Evolutionary conservation across 1,139 yeast species (phyloP).

Genomic region (Yamadazyma sp.): DNA sequence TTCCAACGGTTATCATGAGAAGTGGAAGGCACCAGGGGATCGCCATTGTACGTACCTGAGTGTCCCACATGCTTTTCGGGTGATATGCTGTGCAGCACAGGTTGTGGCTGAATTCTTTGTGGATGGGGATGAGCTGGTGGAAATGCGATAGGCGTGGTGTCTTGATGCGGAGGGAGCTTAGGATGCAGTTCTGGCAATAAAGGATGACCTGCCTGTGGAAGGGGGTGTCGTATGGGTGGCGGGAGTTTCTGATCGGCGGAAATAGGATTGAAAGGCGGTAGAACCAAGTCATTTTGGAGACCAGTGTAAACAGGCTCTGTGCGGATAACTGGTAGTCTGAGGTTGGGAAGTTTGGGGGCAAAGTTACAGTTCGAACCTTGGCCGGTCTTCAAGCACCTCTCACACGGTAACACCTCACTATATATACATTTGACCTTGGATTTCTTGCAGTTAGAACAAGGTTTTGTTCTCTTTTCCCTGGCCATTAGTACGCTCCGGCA

Average conservation of each 20-base stretch:
- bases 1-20: conserved; percentile 31
- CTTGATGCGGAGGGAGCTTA: background rate
- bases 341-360: conserved; percentile 53
- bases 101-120: background rate
- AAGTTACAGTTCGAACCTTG: conserved; percentile 52
- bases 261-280: conserved; percentile 7
- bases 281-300: conserved; percentile 3
- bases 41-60: no score
- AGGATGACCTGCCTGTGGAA: background rate
- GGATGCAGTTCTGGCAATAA: no score
- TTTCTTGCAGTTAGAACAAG: conserved; percentile 63
- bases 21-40: background rate
- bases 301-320: conserved; percentile 6
- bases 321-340: conserved; percentile 34
- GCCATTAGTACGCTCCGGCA: conserved; percentile 23
- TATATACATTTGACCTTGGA: conserved; percentile 65
- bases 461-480: conserved; percentile 52
- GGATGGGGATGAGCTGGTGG: conserved; percentile 1
- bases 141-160: background rate
- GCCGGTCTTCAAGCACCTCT: conserved; percentile 53
- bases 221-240: conserved; percentile 2
- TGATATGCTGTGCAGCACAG: no score
- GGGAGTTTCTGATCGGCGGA: background rate
- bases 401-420: conserved; percentile 51
- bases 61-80: no score